A percentile compares a stretch with the other conserved stretches of the same genome.
These are phyloP conservation scores for Cystobasidium tubakii DNA, from an alignment of 768 basidiomycete species.

Conservation along the genomic window DNA sequence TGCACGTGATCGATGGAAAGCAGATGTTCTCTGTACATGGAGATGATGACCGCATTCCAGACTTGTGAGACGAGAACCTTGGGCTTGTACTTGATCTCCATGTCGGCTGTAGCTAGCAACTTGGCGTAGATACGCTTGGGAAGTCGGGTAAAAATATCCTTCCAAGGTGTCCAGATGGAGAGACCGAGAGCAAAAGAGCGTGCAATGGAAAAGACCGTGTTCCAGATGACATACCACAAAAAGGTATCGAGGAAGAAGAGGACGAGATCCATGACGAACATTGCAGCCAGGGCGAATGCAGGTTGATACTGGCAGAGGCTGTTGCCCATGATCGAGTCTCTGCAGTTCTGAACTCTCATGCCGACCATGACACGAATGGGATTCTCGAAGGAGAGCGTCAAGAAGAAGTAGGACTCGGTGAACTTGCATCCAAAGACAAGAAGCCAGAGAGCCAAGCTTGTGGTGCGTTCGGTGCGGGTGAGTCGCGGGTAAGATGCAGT, in stretches of 20 bases:
- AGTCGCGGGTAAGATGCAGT: conserved; percentile 87
- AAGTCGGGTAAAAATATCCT: conserved; percentile 88
- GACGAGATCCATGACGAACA: conserved; percentile 88
- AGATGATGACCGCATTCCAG: conserved; percentile 99
- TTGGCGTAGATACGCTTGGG: conserved; percentile 97
- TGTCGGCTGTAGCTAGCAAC: conserved; percentile 82
- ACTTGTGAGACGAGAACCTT: conserved; percentile 99
- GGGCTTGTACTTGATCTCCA: conserved; percentile 98
- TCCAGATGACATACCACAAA: conserved; percentile 99
- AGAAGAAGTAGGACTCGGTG: conserved; percentile 94
- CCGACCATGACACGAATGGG: conserved; percentile 91
- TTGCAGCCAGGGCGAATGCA: conserved; percentile 88
- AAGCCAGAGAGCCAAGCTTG: conserved; percentile 76
- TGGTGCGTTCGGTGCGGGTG: conserved; percentile 61
- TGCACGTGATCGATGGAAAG: conserved; percentile 94
- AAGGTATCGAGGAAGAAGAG: conserved; percentile 99
- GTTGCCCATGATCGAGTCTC: conserved; percentile 75
- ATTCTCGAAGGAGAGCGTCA: conserved; percentile 86
- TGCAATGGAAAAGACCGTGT: conserved; percentile 76
- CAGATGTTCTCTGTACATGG: conserved; percentile 99
- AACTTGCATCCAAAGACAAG: conserved; percentile 96
- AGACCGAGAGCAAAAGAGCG: conserved; percentile 84
- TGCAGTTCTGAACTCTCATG: conserved; percentile 90
- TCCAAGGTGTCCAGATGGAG: conserved; percentile 99
- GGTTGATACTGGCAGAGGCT: conserved; percentile 85